Evolutionary conservation across 768 basidiomycete species (phyloP), one percentile per base, ranked within the genome.

Genomic region (Austroboletus eburneus): DNA sequence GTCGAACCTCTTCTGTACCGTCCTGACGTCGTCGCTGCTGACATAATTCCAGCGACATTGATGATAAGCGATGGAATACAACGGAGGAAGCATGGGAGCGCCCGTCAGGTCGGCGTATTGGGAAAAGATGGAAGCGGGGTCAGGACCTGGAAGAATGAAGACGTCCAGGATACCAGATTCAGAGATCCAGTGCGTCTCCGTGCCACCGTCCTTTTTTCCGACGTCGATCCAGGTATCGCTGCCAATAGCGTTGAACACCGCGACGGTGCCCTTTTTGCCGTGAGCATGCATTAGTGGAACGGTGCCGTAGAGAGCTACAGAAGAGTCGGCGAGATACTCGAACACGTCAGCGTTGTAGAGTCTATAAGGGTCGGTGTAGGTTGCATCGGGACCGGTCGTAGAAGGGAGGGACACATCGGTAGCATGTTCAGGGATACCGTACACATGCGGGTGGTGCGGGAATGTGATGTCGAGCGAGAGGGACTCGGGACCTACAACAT

Each of bases 11-110:
- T 72, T 77, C 66, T 94, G 87, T 9, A 98, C 91, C 4, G 78
- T 74, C 10, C 91, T 76, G 9, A 99, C 76, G 64, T 97, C 96
- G 10, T 87, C 81, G 22, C 89, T 84, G 68, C 84, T 89, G 53
- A 95, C 76, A 60, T 99, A 98, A 63, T 99, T 98, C 96, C 96
- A 98, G 29, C 96, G 75, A 64, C 95, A 98, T 64, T 98, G 96
- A 66, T 98, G 96, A 60, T 99, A 95, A 0, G 84, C 96, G 47
- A 97, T 74, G 22, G 91, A 81, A 82, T 90, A 97, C 17, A 88
- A 78, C 9, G 91, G 83, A 0, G 96, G 96, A n/a, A 99, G 74
- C 4, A 85, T 83, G 0, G 89, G 80, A 0, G 86, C 78, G 1
- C 96, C 96, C 0, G 94, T 96, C 44, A 98, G 76, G 17, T 72